Base-by-base conservation (phyloP, 345 rosid species). In the Dipteronia sinensis region DNA sequence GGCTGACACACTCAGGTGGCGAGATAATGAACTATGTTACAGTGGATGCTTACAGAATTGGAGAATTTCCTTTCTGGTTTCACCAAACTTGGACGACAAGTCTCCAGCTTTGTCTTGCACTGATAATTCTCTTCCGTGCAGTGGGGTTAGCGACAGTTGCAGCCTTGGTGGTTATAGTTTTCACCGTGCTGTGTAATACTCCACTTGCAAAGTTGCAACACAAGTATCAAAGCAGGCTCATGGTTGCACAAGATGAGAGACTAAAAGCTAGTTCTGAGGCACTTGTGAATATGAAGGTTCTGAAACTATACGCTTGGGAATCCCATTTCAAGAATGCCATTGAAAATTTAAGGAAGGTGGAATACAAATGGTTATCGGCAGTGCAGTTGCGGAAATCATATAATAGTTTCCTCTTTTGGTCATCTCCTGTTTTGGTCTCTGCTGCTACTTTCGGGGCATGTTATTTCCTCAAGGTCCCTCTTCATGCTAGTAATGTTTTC, bases 241-340 rank as follows among this genome's bases (percentile, higher is more conserved):
- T 95, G 99, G 83, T 77, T 29, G 87, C 97, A 5, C 97, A 93
- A 78, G 98, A 95, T 42, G 96, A 82, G 77, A 75, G 99, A 69
- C 84, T 95, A 10, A 95, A 86, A 86, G 98, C 96, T n/a, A 82
- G 87, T 55, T 82, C 86, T 0, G 99, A 95, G 89, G 93, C 99
- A 74, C 86, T 95, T 6, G 84, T 93, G 72, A 93, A 89, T 87
- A 95, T 95, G 98, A 95, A 93, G 80, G 97, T 95, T 40, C 65
- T 95, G 89, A 95, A 95, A 83, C 78, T 93, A 8, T 95, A 95
- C 65, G 98, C 99, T 17, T 93, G 99, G 99, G 98, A 95, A 78
- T 84, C 83, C 12, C 94, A 95, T 85, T 93, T 93, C 79, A 93
- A 89, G 88, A 91, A 85, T 19, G 97, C 79, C 44, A 93, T 95